Percentiles rank a stretch among this genome's conserved stretches.
Evolutionary conservation across 495 filamentous ascomycete species (phyloP).

Genomic region (Cetradonia linearis): DNA sequence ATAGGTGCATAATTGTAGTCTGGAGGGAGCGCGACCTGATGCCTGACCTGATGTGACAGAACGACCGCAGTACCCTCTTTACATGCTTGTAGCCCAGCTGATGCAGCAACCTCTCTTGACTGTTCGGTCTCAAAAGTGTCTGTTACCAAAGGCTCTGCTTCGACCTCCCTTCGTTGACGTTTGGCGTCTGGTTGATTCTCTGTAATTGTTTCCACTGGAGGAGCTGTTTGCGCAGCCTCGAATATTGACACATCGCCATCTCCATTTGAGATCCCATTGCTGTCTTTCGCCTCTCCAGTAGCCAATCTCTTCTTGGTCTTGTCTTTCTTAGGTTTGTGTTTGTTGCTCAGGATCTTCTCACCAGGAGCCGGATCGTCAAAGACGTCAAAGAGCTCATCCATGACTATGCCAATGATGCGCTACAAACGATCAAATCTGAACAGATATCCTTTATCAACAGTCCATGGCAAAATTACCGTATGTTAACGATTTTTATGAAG

Average conservation of each 20-base stretch:
- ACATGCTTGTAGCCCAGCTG: constrained; percentile 66
- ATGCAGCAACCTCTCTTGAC: constrained; percentile 74
- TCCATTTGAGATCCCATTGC: constrained; percentile 28
- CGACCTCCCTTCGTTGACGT: constrained; percentile 61
- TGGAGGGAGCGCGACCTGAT: constrained; percentile 90
- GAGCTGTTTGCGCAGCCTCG: constrained; percentile 29
- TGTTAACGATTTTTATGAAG: background rate
- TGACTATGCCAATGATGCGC: constrained; percentile 23
- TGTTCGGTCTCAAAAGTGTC: constrained; percentile 96
- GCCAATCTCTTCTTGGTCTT: constrained; percentile 74
- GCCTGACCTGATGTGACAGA: constrained; percentile 91
- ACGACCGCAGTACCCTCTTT: constrained; percentile 59
- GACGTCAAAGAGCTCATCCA: constrained; percentile 80
- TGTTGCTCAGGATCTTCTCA: constrained; percentile 28
- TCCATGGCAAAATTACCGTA: background rate
- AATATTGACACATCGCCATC: constrained; percentile 35
- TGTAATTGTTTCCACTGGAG: constrained; percentile 18
- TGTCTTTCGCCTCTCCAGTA: constrained; percentile 60
- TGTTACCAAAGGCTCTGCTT: constrained; percentile 72
- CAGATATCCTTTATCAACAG: background rate
- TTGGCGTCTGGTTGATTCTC: constrained; percentile 51
- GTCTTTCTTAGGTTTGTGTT: constrained; percentile 44
- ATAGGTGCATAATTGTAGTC: constrained; percentile 91
- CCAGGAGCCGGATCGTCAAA: constrained; percentile 59
- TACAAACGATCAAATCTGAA: background rate